These are phyloP conservation scores for Ophiostoma ulmi DNA, from an alignment of 2,329 filamentous ascomycete species.

Conservation along the genomic window DNA sequence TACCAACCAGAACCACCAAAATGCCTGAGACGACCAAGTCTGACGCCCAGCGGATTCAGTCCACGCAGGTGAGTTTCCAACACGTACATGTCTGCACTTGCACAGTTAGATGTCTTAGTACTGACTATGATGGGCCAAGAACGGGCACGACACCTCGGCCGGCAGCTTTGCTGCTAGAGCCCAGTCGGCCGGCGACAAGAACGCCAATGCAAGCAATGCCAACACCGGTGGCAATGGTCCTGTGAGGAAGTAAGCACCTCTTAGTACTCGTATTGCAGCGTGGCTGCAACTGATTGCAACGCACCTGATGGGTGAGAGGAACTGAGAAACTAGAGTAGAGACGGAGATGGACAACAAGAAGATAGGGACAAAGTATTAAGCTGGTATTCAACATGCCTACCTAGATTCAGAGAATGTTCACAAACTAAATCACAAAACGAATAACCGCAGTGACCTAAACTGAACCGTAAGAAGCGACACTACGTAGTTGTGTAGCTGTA, in stretches of 20 bases:
- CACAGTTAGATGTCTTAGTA: background rate
- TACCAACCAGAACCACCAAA: background rate
- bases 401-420: background rate
- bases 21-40: background rate
- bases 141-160: background rate
- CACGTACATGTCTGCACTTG: background rate
- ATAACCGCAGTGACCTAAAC: background rate
- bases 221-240: background rate
- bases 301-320: too few species aligned
- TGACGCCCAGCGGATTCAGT: background rate
- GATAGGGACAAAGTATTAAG: background rate
- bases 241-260: background rate
- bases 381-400: background rate
- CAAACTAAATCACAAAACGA: background rate
- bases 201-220: background rate
- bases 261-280: too few species aligned
- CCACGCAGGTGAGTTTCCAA: background rate
- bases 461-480: background rate
- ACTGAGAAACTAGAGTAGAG: background rate
- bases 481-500: background rate
- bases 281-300: background rate
- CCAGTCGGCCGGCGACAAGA: background rate
- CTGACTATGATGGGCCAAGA: background rate
- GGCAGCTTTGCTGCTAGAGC: background rate
- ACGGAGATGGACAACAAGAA: background rate